Percentiles rank a stretch among this genome's conserved stretches.
phyloP scores from a whole-genome alignment of 169 alveolate genomes.

The Eimeria sp. region DNA sequence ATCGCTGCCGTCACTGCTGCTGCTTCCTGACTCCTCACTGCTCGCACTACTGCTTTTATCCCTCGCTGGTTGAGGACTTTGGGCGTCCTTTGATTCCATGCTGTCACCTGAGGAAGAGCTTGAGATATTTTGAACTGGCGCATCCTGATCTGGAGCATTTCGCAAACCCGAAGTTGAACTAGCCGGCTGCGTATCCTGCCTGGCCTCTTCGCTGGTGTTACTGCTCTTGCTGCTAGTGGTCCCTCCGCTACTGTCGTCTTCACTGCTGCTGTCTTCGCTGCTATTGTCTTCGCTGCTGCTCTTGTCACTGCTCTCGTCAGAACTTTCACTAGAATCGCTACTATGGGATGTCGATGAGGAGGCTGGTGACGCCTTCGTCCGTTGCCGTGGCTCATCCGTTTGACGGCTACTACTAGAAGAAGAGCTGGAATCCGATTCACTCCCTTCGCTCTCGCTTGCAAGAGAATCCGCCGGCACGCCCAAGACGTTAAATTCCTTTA shows the following conservation, averaged over 20 bases:
- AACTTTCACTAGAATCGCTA: constrained; percentile 12
- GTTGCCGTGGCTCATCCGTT: not conserved
- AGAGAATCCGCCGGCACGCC: not conserved
- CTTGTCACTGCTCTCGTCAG: not conserved
- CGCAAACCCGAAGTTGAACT: not conserved
- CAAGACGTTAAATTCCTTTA: constrained; percentile 4
- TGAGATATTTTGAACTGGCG: not conserved
- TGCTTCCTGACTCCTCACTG: constrained; percentile 21
- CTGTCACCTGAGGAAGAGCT: not conserved
- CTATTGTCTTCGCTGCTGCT: constrained; percentile 5
- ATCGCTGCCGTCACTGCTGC: constrained; percentile 23
- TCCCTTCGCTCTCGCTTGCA: constrained; percentile 28
- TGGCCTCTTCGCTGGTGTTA: not conserved
- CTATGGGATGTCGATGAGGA: not conserved
- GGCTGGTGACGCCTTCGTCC: not conserved
- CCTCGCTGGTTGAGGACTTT: not conserved
- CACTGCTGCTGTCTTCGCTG: constrained; percentile 12
- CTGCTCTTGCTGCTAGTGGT: not conserved
- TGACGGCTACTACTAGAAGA: not conserved
- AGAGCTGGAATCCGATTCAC: constrained; percentile 21
- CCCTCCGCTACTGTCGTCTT: not conserved
- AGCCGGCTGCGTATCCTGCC: not conserved
- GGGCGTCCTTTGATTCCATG: not conserved
- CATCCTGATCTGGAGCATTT: not conserved
- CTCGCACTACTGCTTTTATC: not conserved